Evolutionary conservation across 2,329 filamentous ascomycete genomes (phyloP).

Genomic region (Verticillium klebahnii): DNA sequence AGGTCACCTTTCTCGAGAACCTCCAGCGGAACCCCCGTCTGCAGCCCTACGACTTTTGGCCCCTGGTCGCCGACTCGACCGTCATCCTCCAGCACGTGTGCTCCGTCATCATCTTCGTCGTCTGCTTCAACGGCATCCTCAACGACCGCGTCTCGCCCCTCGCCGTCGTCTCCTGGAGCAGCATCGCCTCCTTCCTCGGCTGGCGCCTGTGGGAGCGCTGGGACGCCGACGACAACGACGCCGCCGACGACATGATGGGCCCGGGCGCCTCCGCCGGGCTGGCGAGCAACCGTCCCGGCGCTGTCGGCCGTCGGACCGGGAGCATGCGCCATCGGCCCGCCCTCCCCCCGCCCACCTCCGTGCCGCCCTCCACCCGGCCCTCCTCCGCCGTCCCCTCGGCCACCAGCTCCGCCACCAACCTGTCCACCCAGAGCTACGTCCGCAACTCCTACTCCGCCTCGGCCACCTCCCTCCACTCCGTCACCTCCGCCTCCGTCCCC

Average conservation of each 20-base stretch:
- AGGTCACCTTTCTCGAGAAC: conserved; percentile 92
- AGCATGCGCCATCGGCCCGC: conserved; percentile 16
- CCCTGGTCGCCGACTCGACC: conserved; percentile 87
- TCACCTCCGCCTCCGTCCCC: conserved; percentile 23
- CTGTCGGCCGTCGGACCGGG: conserved; percentile 10
- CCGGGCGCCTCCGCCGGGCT: conserved; percentile 4
- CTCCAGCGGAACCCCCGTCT: conserved; percentile 91
- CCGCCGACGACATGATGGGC: conserved; percentile 32
- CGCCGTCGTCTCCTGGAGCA: conserved; percentile 83
- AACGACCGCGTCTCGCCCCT: conserved; percentile 83
- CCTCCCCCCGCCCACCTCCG: not conserved
- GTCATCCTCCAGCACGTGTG: conserved; percentile 97
- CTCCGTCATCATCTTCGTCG: conserved; percentile 89
- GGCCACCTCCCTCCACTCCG: conserved; percentile 48
- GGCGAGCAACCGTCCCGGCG: not conserved
- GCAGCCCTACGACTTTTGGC: conserved; percentile 97
- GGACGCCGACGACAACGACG: conserved; percentile 66
- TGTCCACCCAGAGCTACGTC: conserved; percentile 11
- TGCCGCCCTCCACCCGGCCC: not conserved
- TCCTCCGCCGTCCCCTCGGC: not conserved
- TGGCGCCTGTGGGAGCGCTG: conserved; percentile 93
- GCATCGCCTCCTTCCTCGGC: conserved; percentile 74
- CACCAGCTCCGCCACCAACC: not conserved
- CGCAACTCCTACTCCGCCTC: conserved; percentile 42
- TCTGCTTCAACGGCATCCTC: conserved; percentile 88